Evolutionary conservation across 1,284 basidiomycete genomes (phyloP).

Genomic region (Ustilago shanxiensis): DNA sequence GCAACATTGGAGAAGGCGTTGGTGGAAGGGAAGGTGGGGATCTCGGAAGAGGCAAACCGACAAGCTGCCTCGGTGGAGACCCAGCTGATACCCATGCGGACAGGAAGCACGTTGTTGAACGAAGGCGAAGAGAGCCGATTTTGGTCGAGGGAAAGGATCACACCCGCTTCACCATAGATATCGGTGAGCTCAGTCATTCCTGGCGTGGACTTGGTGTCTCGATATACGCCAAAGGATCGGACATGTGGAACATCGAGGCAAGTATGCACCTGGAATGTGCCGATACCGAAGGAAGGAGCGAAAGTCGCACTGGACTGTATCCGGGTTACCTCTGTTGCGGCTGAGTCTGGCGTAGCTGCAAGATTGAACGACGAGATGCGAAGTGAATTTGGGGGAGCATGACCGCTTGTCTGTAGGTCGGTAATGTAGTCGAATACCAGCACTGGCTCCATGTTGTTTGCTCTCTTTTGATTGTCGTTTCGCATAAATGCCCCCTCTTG

Average conservation of each 20-base stretch:
- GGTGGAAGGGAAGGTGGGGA: constrained; percentile 18
- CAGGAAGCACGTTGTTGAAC: constrained; percentile 13
- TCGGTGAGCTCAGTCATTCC: constrained; percentile 2
- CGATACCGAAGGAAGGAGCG: constrained; percentile 35
- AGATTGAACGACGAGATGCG: constrained; percentile 12
- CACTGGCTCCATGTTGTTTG: constrained; percentile 25
- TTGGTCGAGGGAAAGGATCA: constrained; percentile 16
- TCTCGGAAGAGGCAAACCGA: constrained; percentile 30
- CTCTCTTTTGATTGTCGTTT: constrained; percentile 6
- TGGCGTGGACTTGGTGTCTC: not conserved
- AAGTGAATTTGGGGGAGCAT: constrained; percentile 20
- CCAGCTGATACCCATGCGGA: constrained; percentile 46
- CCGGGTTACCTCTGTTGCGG: constrained; percentile 13
- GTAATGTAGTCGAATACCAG: constrained; percentile 44
- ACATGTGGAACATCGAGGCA: constrained; percentile 41
- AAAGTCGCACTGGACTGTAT: constrained; percentile 30
- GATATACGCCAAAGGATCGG: constrained; percentile 7
- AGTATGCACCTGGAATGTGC: constrained; percentile 30
- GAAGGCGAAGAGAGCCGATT: constrained; percentile 8
- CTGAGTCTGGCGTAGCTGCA: not conserved
- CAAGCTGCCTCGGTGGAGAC: constrained; percentile 38
- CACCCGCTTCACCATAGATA: constrained; percentile 24
- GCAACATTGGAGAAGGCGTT: constrained; percentile 14
- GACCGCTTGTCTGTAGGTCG: constrained; percentile 28
- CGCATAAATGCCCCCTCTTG: not conserved